A percentile compares a stretch with the other conserved stretches of the same genome.
Evolutionary conservation across 1,284 basidiomycete genomes (phyloP).

Genomic region (Trichosporon sp.): DNA sequence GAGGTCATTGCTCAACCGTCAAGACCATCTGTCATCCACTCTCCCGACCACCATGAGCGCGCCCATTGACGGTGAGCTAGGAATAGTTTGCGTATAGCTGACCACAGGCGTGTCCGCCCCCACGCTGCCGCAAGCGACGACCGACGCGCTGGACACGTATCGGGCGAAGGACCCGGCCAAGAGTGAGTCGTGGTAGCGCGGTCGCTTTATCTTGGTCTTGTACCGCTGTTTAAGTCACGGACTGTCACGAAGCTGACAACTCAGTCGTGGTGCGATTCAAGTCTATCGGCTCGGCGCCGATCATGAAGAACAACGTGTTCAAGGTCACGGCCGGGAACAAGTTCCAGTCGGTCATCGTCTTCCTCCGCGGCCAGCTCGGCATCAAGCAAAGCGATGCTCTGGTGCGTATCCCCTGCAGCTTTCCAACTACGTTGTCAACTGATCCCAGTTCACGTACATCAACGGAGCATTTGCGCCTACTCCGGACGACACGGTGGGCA

Average conservation of each 20-base stretch:
- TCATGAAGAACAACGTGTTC: conserved; percentile 98
- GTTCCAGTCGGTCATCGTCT: conserved; percentile 93
- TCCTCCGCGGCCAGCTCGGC: conserved; percentile 81
- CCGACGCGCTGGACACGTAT: conserved; percentile 72
- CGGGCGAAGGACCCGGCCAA: conserved; percentile 78
- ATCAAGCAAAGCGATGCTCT: conserved; percentile 83
- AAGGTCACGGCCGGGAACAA: conserved; percentile 92
- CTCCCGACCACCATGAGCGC: neutral
- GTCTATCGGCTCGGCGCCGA: conserved; percentile 95
- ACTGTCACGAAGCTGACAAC: too few relatives aligned
- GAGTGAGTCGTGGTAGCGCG: conserved; percentile 61
- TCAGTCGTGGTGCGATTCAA: conserved; percentile 95
- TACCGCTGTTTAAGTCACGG: too few relatives aligned
- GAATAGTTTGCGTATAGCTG: neutral
- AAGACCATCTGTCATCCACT: neutral
- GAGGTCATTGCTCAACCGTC: conserved; percentile 2
- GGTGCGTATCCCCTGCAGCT: conserved; percentile 55
- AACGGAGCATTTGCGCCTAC: conserved; percentile 95
- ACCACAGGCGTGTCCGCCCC: conserved; percentile 8
- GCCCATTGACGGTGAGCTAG: neutral
- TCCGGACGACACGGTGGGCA: conserved; percentile 86
- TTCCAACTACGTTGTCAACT: neutral
- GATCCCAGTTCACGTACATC: conserved; percentile 86
- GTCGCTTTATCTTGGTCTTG: too few relatives aligned
- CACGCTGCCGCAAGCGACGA: conserved; percentile 42